Percentiles rank a stretch among this genome's conserved stretches.
phyloP scores from a whole-genome alignment of 2,329 filamentous ascomycete species.

The Zymoseptoria tritici region DNA sequence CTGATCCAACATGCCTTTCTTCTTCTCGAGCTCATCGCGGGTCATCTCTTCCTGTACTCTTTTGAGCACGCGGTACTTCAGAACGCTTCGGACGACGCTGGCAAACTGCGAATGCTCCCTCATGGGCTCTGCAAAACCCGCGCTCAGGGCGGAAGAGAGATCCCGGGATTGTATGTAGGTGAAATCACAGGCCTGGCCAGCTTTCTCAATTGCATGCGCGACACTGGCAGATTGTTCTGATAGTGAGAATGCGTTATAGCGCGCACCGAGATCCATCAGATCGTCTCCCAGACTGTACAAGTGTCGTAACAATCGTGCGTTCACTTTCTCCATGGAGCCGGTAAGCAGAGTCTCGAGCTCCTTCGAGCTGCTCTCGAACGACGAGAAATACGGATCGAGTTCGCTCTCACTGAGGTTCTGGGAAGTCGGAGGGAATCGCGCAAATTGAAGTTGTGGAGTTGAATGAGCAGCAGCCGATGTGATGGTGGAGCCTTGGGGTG shows the following conservation, averaged over 20 bases:
- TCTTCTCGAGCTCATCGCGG: constrained; percentile 83
- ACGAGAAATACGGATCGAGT: constrained; percentile 90
- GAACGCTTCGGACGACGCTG: constrained; percentile 79
- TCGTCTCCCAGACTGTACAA: constrained; percentile 77
- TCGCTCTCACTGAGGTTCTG: constrained; percentile 77
- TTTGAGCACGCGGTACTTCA: constrained; percentile 86
- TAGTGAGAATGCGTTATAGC: constrained; percentile 92
- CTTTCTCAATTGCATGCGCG: constrained; percentile 84
- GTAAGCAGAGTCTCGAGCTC: constrained; percentile 82
- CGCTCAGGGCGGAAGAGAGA: constrained; percentile 76
- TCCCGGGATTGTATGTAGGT: constrained; percentile 96
- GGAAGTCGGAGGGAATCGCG: constrained; percentile 74
- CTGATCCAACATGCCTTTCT: constrained; percentile 71
- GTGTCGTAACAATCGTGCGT: constrained; percentile 79
- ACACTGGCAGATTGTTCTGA: constrained; percentile 86
- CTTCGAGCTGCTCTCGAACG: constrained; percentile 85
- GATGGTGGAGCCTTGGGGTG: constrained; percentile 42
- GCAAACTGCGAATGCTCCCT: constrained; percentile 96
- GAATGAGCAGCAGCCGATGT: constrained; percentile 51
- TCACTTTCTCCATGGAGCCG: constrained; percentile 95
- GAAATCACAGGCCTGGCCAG: constrained; percentile 89
- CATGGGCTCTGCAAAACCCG: constrained; percentile 95
- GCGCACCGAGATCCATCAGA: constrained; percentile 85
- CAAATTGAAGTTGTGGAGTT: constrained; percentile 57
- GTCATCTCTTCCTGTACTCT: constrained; percentile 97